Evolutionary conservation across 2,329 filamentous ascomycete genomes (phyloP), one percentile per base, ranked within the genome.

Genomic region (Iodosphaeria phyllophila): DNA sequence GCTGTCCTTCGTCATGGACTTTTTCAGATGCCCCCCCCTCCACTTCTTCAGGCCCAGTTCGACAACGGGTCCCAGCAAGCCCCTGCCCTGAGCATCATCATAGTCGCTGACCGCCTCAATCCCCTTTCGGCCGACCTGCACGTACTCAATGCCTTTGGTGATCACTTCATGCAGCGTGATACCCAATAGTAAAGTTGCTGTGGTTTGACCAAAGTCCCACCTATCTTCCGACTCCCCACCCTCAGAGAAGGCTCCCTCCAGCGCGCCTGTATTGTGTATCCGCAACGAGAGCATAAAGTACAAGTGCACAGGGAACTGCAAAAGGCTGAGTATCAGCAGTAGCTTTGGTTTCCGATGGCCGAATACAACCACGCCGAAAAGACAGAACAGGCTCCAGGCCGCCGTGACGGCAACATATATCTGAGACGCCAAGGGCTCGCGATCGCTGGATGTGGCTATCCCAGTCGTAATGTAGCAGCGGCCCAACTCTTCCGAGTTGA

Each of bases 161-260:
- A 21, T 11, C 11, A 27, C 17, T 19, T 30, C 28, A 3, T 17
- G 5, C 7, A 38, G 6, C 3, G 41, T 31, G 18, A 39, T 27
- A 3, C 17, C 40, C 3, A 44, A 31, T 16, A 45, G 30, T 4
- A 44, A 23, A 4, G 43, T 38, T 4, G 41, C 38, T 9, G 40
- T 44, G 2, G 42, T 43, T 33, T 44, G 42, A 1, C 43, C 43
- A 28, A 46, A 46, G 14, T 46, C 42, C 43, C 42, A 46, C 9
- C 22, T 24, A 24, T 44, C 40, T 30, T 46, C 43, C 8, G 34
- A 26, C 21, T 42, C 32, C 18, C 29, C 30, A 3, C 35, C 34
- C 24, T 39, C 36, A n/a, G n/a, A n/a, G n/a, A n/a, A n/a, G 15
- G 28, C 32, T 5, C 36, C 35, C 24, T 40, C 37, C n/a, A 39